Evolutionary conservation across 306 rosid genomes (phyloP), one percentile per base, ranked within the genome.

Genomic region (Malus sieversii): DNA sequence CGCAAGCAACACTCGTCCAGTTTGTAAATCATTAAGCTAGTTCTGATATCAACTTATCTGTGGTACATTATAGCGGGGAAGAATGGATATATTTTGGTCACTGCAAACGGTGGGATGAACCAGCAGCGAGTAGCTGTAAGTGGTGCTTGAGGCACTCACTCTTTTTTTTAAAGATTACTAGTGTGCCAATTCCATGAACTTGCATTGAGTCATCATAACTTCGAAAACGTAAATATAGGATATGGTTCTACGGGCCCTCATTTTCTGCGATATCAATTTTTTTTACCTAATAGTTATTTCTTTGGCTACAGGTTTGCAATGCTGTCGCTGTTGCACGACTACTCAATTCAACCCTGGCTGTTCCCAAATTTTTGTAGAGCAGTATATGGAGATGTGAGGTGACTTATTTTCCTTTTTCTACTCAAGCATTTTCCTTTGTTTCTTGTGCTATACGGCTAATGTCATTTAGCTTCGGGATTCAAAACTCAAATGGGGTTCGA

Each of bases 51-150:
- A 71, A 78, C 74, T 73, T 82, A 27, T 57, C 55, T 86, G 75
- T 52, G 65, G 63, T 84, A 19, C 74, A 81, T 60, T 77, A 73
- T 66, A 95, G 97, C 82, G 81, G 93, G 97, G 71, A 89, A 79
- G 27, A 90, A 89, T 83, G 97, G 97, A 79, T 90, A 90, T 86
- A 82, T 95, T 76, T 46, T 95, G 90, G 86, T 92, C 80, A 95
- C 97, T 74, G 99, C 97, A 79, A 95, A 95, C 61, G 99, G 99
- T 81, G 99, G 97, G 83, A 90, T 92, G 82, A 95, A 95, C 85
- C 99, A 95, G 82, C 99, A 92, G 75, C 85, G 99, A 55, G 97
- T 95, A 46, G 99, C 92, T 68, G 99, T 92, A 82, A 92, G 99
- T 89, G 76, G 77, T 84, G 62, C 76, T 78, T 70, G 22, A 64